Percentiles rank a stretch among this genome's conserved stretches.
Evolutionary conservation across 345 rosid species (phyloP).

Genomic region (Gynandropsis gynandra): DNA sequence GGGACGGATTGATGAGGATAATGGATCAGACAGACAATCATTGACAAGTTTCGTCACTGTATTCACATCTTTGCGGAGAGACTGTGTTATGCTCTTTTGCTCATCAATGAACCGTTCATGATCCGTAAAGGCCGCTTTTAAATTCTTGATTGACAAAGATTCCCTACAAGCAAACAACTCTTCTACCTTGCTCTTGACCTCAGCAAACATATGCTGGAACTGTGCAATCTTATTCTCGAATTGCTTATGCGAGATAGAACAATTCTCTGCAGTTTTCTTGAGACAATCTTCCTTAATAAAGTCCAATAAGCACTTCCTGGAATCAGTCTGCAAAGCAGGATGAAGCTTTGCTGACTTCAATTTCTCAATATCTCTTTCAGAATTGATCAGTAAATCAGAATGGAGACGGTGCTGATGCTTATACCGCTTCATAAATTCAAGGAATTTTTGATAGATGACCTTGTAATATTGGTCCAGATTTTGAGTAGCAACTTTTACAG

Average conservation of each 20-base stretch:
- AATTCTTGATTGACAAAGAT: slow-evolving; percentile 39
- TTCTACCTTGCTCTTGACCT: slow-evolving; percentile 63
- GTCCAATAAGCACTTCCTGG: slow-evolving; percentile 59
- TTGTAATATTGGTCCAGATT: slow-evolving; percentile 83
- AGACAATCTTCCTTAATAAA: slow-evolving; percentile 82
- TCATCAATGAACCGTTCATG: slow-evolving; percentile 56
- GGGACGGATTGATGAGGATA: slow-evolving; percentile 89
- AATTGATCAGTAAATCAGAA: slow-evolving; percentile 62
- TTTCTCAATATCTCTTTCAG: slow-evolving; percentile 67
- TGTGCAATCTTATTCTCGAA: slow-evolving; percentile 84
- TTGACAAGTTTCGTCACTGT: slow-evolving; percentile 93
- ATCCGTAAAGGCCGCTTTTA: slow-evolving; percentile 61
- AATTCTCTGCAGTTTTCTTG: slow-evolving; percentile 59
- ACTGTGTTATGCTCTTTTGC: slow-evolving; percentile 88
- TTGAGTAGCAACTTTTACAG: slow-evolving; percentile 70
- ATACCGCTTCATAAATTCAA: slow-evolving; percentile 82
- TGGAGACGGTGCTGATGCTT: slow-evolving; percentile 64
- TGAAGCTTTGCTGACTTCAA: slow-evolving; percentile 74
- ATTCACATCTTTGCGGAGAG: slow-evolving; percentile 94
- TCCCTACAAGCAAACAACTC: slow-evolving; percentile 57
- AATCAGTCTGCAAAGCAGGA: slow-evolving; percentile 51
- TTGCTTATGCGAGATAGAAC: slow-evolving; percentile 69
- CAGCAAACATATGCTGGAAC: slow-evolving; percentile 72
- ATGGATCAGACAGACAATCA: slow-evolving; percentile 72
- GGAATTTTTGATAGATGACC: slow-evolving; percentile 61